phyloP scores from a whole-genome alignment of 2,329 filamentous ascomycete species.

The Fusarium sp. region DNA sequence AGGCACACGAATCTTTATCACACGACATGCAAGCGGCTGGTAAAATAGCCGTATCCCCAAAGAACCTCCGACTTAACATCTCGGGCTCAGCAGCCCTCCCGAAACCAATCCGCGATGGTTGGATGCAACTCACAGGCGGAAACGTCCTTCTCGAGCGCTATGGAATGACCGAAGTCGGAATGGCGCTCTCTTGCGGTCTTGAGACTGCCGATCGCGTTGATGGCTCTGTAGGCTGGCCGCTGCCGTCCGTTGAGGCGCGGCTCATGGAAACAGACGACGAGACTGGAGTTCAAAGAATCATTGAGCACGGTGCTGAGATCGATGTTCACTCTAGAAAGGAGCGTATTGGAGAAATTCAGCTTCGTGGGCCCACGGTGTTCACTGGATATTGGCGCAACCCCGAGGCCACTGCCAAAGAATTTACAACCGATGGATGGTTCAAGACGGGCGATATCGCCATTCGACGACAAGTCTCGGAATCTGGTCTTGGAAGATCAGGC shows the following conservation, averaged over 20 bases:
- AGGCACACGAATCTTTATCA: slow-evolving; percentile 72
- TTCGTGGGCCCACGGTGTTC: slow-evolving; percentile 2
- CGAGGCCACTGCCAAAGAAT: slow-evolving; percentile 4
- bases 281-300: slow-evolving; percentile 67
- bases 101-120: slow-evolving; percentile 85
- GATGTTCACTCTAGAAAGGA: slow-evolving; percentile 64
- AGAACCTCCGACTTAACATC: slow-evolving; percentile 88
- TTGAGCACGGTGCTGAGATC: slow-evolving; percentile 68
- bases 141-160: slow-evolving; percentile 96
- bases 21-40: slow-evolving; percentile 72
- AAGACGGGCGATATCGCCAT: slow-evolving; percentile 16
- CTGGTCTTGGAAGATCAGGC: slow-evolving; percentile 54
- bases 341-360: slow-evolving; percentile 83
- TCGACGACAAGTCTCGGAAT: slow-evolving; percentile 51
- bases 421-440: slow-evolving; percentile 10
- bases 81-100: slow-evolving; percentile 95
- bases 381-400: slow-evolving; percentile 9
- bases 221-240: slow-evolving; percentile 91
- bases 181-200: slow-evolving; percentile 95
- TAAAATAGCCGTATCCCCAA: slow-evolving; percentile 75
- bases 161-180: slow-evolving; percentile 98
- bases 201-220: slow-evolving; percentile 81
- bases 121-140: slow-evolving; percentile 79
- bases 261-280: slow-evolving; percentile 79
- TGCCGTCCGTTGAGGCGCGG: slow-evolving; percentile 86